Conservation (phyloP, 805 yeast genomes). For the Ogataea naganishii region DNA sequence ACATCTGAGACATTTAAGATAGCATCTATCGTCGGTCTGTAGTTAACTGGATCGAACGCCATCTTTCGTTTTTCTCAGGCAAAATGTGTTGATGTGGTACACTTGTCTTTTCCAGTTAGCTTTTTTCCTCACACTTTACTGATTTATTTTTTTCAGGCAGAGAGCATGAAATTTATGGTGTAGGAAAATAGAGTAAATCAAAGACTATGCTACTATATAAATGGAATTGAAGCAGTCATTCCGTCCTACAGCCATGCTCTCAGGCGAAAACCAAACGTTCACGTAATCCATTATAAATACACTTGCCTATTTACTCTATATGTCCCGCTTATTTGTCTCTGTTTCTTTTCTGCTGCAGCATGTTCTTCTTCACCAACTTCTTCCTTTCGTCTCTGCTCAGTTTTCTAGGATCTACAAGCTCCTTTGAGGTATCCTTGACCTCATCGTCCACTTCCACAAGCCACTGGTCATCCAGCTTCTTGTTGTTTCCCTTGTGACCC, state of each 20-base stretch:
- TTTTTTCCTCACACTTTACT: too few relatives aligned
- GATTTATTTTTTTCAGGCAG: too few relatives aligned
- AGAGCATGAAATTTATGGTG: too few relatives aligned
- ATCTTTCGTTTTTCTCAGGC: neutral
- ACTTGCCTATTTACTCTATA: too few relatives aligned
- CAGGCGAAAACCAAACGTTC: too few relatives aligned
- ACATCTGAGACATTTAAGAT: conserved; percentile 64
- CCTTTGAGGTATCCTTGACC: conserved; percentile 47
- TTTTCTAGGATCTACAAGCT: conserved; percentile 80
- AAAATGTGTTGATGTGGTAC: neutral
- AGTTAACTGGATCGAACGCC: conserved; percentile 23
- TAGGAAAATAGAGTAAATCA: too few relatives aligned
- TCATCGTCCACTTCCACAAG: conserved; percentile 86
- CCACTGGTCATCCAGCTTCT: conserved; percentile 86
- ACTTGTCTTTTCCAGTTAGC: too few relatives aligned
- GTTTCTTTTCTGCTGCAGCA: conserved; percentile 77
- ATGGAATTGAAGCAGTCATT: too few relatives aligned
- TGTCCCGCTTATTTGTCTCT: too few relatives aligned
- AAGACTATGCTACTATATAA: too few relatives aligned
- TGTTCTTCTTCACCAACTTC: conserved; percentile 76
- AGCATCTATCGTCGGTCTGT: conserved; percentile 62
- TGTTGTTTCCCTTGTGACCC: conserved; percentile 95
- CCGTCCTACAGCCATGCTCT: too few relatives aligned
- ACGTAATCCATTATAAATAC: too few relatives aligned
- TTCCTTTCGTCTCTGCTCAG: conserved; percentile 77